Evolutionary conservation across 208 protist species (phyloP).

Genomic region (Porcisia hertigi): DNA sequence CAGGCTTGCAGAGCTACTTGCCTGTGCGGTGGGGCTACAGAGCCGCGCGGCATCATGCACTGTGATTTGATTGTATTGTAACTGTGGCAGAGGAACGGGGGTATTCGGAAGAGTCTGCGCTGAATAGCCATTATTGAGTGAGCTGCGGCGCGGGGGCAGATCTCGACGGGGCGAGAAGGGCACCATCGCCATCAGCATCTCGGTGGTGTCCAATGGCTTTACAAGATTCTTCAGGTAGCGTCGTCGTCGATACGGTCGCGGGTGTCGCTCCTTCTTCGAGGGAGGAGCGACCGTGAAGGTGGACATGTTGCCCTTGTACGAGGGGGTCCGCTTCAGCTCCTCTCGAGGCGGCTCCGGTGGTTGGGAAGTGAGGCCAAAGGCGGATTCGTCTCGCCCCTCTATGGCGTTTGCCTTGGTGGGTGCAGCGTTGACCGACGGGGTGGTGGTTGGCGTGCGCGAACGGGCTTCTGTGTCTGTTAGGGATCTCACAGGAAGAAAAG

Average conservation of each 20-base stretch:
- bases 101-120: neutral
- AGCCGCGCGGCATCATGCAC: constrained; percentile 1
- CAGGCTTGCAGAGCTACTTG: constrained; percentile 1
- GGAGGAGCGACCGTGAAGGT: constrained; percentile 10
- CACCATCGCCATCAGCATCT: constrained; percentile 5
- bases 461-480: neutral
- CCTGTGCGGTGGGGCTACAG: neutral
- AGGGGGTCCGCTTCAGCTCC: neutral
- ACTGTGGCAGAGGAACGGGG: neutral
- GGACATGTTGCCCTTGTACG: neutral
- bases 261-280: neutral
- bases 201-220: constrained; percentile 1
- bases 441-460: neutral
- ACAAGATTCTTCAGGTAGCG: neutral
- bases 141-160: neutral
- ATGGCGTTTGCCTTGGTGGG: too few species aligned
- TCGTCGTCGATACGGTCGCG: constrained; percentile 7
- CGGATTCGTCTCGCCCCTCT: too few species aligned
- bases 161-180: neutral
- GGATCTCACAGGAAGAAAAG: neutral
- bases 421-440: neutral
- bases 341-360: neutral
- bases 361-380: neutral
- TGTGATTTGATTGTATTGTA: constrained; percentile 2
- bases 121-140: neutral